Conservation (phyloP, 2,329 filamentous ascomycete species). For the Monilinia fructicola region DNA sequence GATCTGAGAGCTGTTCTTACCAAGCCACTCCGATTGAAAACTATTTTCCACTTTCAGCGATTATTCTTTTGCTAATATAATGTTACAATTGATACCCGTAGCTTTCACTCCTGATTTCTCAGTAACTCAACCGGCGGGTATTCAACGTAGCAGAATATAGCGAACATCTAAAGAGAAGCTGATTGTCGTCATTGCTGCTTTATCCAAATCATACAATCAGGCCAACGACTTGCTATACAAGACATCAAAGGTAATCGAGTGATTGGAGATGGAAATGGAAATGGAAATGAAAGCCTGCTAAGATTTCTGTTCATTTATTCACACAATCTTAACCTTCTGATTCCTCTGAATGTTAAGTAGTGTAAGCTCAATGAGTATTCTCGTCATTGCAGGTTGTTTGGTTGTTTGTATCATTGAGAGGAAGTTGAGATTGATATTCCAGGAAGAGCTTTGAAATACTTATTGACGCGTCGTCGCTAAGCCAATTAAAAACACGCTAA, state of each 20-base stretch:
- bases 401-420: neutral
- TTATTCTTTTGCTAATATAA: slow-evolving; percentile 10
- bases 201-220: slow-evolving; percentile 14
- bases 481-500: slow-evolving; percentile 19
- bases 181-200: slow-evolving; percentile 38
- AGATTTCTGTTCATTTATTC: slow-evolving; percentile 43
- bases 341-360: slow-evolving; percentile 34
- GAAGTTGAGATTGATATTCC: slow-evolving; percentile 12
- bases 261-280: slow-evolving; percentile 15
- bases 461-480: slow-evolving; percentile 6
- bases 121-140: slow-evolving; percentile 27
- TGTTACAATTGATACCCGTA: slow-evolving; percentile 17
- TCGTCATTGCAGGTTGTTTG: slow-evolving; percentile 41
- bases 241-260: slow-evolving; percentile 21
- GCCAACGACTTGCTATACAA: slow-evolving; percentile 8
- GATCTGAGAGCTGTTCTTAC: slow-evolving; percentile 29
- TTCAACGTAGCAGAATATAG: slow-evolving; percentile 26
- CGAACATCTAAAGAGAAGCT: slow-evolving; percentile 38
- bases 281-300: slow-evolving; percentile 34
- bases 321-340: slow-evolving; percentile 38
- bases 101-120: slow-evolving; percentile 25
- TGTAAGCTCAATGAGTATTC: slow-evolving; percentile 39
- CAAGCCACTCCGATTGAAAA: slow-evolving; percentile 43
- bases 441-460: slow-evolving; percentile 10
- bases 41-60: slow-evolving; percentile 40